Conservation (phyloP, 2,329 filamentous ascomycete genomes). For the Pseudogymnoascus sp. region DNA sequence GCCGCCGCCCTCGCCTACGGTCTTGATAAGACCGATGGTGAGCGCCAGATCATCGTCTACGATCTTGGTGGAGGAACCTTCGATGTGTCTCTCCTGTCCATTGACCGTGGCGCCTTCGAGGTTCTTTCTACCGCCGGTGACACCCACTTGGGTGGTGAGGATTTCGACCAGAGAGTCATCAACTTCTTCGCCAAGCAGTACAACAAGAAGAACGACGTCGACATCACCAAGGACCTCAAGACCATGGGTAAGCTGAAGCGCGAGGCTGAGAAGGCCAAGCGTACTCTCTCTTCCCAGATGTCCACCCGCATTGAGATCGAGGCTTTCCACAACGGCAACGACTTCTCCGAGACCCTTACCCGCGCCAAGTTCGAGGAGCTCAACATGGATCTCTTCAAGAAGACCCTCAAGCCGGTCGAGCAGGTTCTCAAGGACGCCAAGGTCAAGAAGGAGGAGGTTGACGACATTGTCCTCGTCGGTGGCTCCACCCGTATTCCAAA, state of each 20-base stretch:
- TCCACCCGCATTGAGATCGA: constrained; percentile 93
- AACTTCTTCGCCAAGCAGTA: constrained; percentile 93
- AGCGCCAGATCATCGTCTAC: constrained; percentile 86
- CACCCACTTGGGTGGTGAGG: constrained; percentile 94
- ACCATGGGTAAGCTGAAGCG: constrained; percentile 99
- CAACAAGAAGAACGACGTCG: constrained; percentile 95
- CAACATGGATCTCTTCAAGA: constrained; percentile 99
- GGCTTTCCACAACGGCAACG: constrained; percentile 90
- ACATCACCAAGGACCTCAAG: constrained; percentile 91
- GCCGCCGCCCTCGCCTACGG: constrained; percentile 93
- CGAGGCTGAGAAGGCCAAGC: constrained; percentile 99
- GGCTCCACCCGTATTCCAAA: constrained; percentile 99
- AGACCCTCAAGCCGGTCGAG: constrained; percentile 96
- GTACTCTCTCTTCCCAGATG: constrained; percentile 90
- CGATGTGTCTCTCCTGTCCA: constrained; percentile 87
- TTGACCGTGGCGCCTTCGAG: constrained; percentile 88
- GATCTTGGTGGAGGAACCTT: constrained; percentile 92
- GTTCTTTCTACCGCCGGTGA: constrained; percentile 92
- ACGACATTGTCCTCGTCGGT: constrained; percentile 96
- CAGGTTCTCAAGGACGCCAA: constrained; percentile 98
- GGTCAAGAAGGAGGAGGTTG: constrained; percentile 88
- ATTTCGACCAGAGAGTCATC: constrained; percentile 97
- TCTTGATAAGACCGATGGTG: constrained; percentile 74
- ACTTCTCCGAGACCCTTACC: constrained; percentile 97
- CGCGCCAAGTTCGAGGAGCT: constrained; percentile 99